phyloP scores from a whole-genome alignment of 371 early-diverging fungal species.

The Haplosporangium sp. region DNA sequence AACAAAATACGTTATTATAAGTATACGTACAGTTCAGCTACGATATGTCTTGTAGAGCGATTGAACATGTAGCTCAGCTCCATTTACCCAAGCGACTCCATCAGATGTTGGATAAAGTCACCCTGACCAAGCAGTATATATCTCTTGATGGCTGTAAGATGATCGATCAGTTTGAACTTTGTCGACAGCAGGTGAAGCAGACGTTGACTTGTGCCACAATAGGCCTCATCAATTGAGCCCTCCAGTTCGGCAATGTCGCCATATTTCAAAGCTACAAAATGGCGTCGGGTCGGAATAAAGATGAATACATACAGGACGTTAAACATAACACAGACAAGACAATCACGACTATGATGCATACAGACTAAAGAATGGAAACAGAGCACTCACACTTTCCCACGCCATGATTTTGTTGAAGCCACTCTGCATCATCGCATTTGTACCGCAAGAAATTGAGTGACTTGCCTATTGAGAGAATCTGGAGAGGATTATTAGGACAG shows the following conservation, averaged over 20 bases:
- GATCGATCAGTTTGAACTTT: slow-evolving; percentile 86
- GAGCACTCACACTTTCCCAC: slow-evolving; percentile 53
- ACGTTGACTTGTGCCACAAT: slow-evolving; percentile 74
- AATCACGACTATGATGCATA: slow-evolving; percentile 1
- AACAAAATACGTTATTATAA: background rate
- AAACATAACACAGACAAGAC: background rate
- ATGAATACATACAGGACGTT: background rate
- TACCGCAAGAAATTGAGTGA: slow-evolving; percentile 92
- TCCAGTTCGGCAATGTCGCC: slow-evolving; percentile 80
- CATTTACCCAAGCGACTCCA: slow-evolving; percentile 84
- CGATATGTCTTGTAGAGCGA: background rate
- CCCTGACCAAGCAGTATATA: slow-evolving; percentile 95
- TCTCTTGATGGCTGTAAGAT: slow-evolving; percentile 86
- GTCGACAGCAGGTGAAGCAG: slow-evolving; percentile 78
- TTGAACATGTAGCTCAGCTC: background rate
- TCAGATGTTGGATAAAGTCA: slow-evolving; percentile 92
- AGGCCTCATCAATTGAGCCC: slow-evolving; percentile 78
- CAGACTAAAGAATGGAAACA: background rate
- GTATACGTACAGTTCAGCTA: too few species aligned
- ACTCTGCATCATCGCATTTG: slow-evolving; percentile 82
- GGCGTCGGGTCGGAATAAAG: background rate
- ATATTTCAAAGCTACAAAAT: slow-evolving; percentile 65
- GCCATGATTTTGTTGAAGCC: slow-evolving; percentile 59
- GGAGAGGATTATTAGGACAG: background rate
- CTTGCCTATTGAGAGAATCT: slow-evolving; percentile 93